Evolutionary conservation across 306 rosid species (phyloP), one percentile per base, ranked within the genome.

Genomic region (Luffa acutangula): DNA sequence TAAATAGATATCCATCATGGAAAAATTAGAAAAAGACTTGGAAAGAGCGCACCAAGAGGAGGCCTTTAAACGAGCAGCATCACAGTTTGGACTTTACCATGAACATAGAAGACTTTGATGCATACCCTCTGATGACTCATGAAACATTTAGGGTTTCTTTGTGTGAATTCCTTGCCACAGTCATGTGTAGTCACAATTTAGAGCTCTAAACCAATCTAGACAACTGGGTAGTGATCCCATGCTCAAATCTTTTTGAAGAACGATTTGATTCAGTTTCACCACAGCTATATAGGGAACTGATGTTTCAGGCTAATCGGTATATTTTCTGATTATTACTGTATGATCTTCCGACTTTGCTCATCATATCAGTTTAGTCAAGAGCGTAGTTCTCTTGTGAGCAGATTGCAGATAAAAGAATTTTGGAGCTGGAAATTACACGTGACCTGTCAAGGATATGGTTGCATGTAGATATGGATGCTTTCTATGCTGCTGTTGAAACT

Each of bases 391-490:
- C 45, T 36, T 77, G 2, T 42, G 65, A 36, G 41, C 84, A 94
- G 96, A 85, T 89, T 60, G 93, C 96, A 54, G 92, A 92, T 67
- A 89, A 63, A 78, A 83, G 89, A 87, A 83, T 91, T 74, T 81
- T 84, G 72, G 95, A 95, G 83, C 87, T 92, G 10, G 98, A 95
- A 88, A 87, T 84, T 78, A 80, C 85, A 9, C 95, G 93, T 76
- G 93, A 92, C 80, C 88, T 95, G 46, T 92, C 96, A 13, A 91
- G 93, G 87, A 81, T 87, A 82, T 95, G 98, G 98, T 80, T 95
- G 82, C 97, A 95, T 85, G 93, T 95, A 46, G 98, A 92, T 83
- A 95, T 95, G 98, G 98, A 95, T 90, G 98, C 97, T 82, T 95
- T 95, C 83, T 95, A 92, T 84, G 97, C 97, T 2, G 98, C 98